Evolutionary conservation across 2,329 filamentous ascomycete genomes (phyloP).

Genomic region (Cladophialophora psammophila): DNA sequence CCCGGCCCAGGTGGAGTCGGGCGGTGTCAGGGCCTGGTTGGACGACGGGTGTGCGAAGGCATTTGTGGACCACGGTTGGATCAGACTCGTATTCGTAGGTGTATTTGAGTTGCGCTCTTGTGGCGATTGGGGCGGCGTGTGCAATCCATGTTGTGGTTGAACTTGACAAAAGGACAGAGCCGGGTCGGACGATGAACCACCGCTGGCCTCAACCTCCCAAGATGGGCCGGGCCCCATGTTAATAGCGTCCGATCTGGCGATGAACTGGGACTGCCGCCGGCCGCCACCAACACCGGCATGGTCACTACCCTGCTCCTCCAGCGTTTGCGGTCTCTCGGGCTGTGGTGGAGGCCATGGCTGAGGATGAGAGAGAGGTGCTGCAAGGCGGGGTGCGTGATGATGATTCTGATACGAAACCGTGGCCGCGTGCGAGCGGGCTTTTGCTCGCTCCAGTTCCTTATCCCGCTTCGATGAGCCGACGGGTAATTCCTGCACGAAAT

Average conservation of each 20-base stretch:
- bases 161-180: background rate
- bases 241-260: too few species aligned
- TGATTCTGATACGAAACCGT: slow-evolving; percentile 1
- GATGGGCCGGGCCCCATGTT: too few species aligned
- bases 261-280: too few species aligned
- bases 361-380: background rate
- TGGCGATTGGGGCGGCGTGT: background rate
- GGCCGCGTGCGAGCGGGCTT: background rate
- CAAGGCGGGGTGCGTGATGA: background rate
- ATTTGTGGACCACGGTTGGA: background rate
- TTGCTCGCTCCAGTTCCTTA: slow-evolving; percentile 2
- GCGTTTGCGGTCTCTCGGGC: background rate
- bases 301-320: background rate
- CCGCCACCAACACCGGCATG: too few species aligned
- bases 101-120: background rate
- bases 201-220: too few species aligned
- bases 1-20: background rate
- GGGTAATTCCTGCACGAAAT: slow-evolving; percentile 9
- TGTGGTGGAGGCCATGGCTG: background rate
- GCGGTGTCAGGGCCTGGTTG: background rate
- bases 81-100: background rate
- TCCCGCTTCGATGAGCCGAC: slow-evolving; percentile 3
- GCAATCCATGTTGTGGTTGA: background rate
- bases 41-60: background rate
- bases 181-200: background rate